Base-by-base conservation (phyloP, 2,329 filamentous ascomycete species). In the Fusarium pininemorale region DNA sequence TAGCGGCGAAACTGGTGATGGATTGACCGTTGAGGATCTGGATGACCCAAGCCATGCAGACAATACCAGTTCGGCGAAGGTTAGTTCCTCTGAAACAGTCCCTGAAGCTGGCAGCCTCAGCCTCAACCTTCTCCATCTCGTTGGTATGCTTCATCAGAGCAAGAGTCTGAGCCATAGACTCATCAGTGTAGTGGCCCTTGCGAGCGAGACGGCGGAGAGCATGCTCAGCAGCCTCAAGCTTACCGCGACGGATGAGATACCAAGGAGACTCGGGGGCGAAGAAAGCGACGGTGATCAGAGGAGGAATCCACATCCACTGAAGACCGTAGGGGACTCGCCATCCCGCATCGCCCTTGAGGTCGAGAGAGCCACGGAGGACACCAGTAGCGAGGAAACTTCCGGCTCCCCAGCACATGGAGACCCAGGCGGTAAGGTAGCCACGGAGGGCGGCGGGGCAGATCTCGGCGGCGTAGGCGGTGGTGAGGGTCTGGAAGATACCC, bases 1-100 rank as follows among this genome's bases (percentile, higher is more conserved):
- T 87, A 4, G 87, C 87, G 5, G 86, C 88, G 69, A 87, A 90
- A 32, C 84, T 83, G 50, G 86, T 88, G 76, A 90, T 88, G 4
- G 87, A 86, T 74, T 88, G 74, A 14, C 81, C 81, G 60, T 79
- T 81, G 20, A 82, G 75, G 3, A 79, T 77, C 72, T 82, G 81
- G 12, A 80, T 80, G 10, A 77, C 65, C 81, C 79, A 70, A 22
- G 80, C 78, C 16, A 86, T 81, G 7, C 86, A 84, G 7, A 83
- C 77, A 47, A 78, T 18, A 74, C 78, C 78, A 1, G 83, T 83
- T 37, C 83, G 77, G 5, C 83, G 80, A n/a, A 82, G 73, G 66
- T 87, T 82, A 5, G 80, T 78, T 8, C 82, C 82, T 8, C 79
- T 87, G 87, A n/a, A 89, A 16, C 86, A 88, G 45, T 86, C 82